Base-by-base conservation (phyloP, 352 stramenopile genomes). In the Phytophthora capsici region DNA sequence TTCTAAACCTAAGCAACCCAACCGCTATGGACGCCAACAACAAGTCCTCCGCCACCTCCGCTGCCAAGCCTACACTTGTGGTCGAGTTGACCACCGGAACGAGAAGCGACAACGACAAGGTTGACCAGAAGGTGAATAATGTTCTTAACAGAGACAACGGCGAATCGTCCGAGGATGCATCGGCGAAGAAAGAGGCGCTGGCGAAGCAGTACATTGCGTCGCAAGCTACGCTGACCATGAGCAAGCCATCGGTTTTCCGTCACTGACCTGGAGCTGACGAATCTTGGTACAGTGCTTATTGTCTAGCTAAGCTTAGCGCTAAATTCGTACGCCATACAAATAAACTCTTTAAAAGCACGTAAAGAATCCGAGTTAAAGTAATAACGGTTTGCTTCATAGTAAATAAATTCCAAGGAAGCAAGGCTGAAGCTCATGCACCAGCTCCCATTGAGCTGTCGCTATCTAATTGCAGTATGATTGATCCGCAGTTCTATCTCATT, bases 161-260 rank as follows among this genome's bases (percentile, higher is more conserved):
- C 23, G 44, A 37, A 13, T 58, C 28, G 17, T 32, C 16, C 16
- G 41, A 55, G 13, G 30, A 38, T 12, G n/a, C 17, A 19, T 19
- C 30, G 9, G 48, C 37, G 40, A 55, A 30, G 32, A 66, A 60
- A 16, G 28, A 47, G n/a, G 40, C 43, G 23, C 25, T 54, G n/a
- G 58, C 40, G 12, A 54, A 60, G 20, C 58, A 66, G 25, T 66
- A 50, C 19, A 9, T 60, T 14, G 49, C 49, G 9, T 66, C 58
- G 0, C 58, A 55, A 44, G 49, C 58, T 43, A 49, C 36, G 37
- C 23, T 44, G 32, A 20, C 43, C n/a, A 59, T 66, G 57, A 19
- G 25, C 25, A 34, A 20, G 9, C 51, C 51, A 6, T 16, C 17
- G 32, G 49, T 41, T 28, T 54, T 54, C 14, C 46, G 46, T 43